phyloP scores from a whole-genome alignment of 345 rosid genomes.

The Crucihimalaya himalaica region DNA sequence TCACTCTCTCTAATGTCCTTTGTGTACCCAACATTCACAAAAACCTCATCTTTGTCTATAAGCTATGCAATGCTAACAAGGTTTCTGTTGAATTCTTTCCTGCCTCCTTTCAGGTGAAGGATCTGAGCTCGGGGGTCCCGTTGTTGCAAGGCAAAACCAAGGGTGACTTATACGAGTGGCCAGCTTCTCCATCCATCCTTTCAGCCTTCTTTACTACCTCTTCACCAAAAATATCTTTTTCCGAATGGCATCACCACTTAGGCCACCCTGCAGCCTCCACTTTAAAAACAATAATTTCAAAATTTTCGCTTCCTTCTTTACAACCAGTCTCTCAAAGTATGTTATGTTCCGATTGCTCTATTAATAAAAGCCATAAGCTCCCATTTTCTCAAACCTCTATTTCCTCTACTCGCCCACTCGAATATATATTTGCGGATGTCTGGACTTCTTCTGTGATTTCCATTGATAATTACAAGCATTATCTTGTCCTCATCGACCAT shows the following conservation, averaged over 20 bases:
- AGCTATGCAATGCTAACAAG: too few relatives aligned
- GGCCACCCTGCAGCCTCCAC: not conserved
- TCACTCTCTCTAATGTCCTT: too few relatives aligned
- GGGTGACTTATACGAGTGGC: not conserved
- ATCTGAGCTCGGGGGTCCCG: too few relatives aligned
- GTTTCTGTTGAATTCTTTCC: not conserved
- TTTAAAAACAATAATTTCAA: not conserved
- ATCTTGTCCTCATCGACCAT: not conserved
- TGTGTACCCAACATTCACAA: too few relatives aligned
- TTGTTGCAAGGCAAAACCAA: not conserved
- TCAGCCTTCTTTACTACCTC: not conserved
- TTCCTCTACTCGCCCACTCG: fast-evolving
- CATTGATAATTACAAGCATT: not conserved
- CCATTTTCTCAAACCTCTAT: not conserved
- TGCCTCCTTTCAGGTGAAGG: not conserved
- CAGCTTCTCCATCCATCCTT: not conserved
- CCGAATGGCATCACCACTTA: not conserved
- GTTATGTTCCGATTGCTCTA: not conserved
- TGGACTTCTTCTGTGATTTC: not conserved
- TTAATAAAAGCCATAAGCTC: not conserved
- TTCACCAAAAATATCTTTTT: fast-evolving
- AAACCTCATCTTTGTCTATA: too few relatives aligned
- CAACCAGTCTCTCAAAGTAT: fast-evolving
- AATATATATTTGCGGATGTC: not conserved
- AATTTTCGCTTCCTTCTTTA: fast-evolving